A percentile compares a stretch with the other conserved stretches of the same genome.
These are phyloP conservation scores for Hyphodiscus hymeniophilus DNA, from an alignment of 495 filamentous ascomycete species.

Conservation along the genomic window DNA sequence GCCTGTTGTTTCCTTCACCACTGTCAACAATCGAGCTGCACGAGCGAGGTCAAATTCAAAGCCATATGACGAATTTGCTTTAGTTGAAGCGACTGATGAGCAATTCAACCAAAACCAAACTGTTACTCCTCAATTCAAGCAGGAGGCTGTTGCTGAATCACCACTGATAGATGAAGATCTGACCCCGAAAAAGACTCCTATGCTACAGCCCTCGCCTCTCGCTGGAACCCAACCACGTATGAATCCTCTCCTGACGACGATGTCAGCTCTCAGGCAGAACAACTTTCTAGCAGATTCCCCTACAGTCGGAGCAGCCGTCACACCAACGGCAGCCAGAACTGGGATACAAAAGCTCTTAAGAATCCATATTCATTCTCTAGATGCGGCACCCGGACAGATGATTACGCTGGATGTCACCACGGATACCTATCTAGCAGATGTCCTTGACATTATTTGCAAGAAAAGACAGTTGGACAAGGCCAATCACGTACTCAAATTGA, in stretches of 20 bases:
- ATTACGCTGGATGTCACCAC: conserved; percentile 78
- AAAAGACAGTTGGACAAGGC: conserved; percentile 85
- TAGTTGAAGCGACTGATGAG: conserved; percentile 70
- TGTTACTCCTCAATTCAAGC: conserved; percentile 62
- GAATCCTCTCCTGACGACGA: conserved; percentile 52
- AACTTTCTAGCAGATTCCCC: conserved; percentile 57
- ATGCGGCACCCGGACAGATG: conserved; percentile 50
- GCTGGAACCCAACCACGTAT: conserved; percentile 8
- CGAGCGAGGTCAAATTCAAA: conserved; percentile 69
- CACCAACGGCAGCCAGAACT: conserved; percentile 55
- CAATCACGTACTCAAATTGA: conserved; percentile 80
- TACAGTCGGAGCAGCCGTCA: conserved; percentile 32
- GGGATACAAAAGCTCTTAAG: conserved; percentile 81
- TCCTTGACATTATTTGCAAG: conserved; percentile 84
- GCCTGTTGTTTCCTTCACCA: conserved; percentile 77
- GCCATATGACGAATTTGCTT: conserved; percentile 87
- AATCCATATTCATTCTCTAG: conserved; percentile 68
- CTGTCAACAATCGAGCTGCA: conserved; percentile 69
- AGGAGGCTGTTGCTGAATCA: conserved; percentile 39
- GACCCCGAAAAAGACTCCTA: conserved; percentile 35
- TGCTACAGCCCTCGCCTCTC: conserved; percentile 29
- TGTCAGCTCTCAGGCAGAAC: conserved; percentile 43
- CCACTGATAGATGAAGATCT: conserved; percentile 29
- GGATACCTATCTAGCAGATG: conserved; percentile 90
- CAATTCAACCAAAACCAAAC: conserved; percentile 73